Evolutionary conservation across 345 rosid species (phyloP), one percentile per base, ranked within the genome.

Genomic region (Cardiospermum halicacabum): DNA sequence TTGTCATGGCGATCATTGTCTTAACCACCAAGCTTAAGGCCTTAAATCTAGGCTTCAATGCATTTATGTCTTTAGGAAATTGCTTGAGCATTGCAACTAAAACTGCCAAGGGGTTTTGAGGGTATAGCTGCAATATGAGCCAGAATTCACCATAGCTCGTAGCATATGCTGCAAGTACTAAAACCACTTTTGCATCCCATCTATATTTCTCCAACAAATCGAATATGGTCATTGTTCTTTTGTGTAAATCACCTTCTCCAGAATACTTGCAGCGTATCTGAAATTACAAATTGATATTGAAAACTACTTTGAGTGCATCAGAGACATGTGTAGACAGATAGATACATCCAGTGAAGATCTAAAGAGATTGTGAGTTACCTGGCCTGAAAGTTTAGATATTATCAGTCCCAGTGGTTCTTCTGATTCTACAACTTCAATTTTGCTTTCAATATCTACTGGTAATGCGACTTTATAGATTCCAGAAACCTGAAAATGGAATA

Each of bases 161-260:
- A 56, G 86, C 82, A 66, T 89, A 79, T 69, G 86, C 89, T 66
- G 92, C 87, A 43, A 92, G 87, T 43, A 81, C 74, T 68, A 92
- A 57, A 48, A 53, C 88, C 65, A 84, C 45, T 78, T 92, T 89
- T 13, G 86, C 89, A 69, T 81, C 96, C 98, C 96, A 92, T 72
- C 71, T 72, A 60, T 84, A 84, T 26, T 65, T 80, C 51, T 79
- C 77, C 32, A 92, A 83, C 70, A 69, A 76, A 74, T 87, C 85
- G 12, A 92, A 82, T 74, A 82, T 21, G 56, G 19, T 31, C 84
- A 89, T 78, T 30, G 91, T 84, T 62, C 82, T 75, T 1, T 66
- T 15, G 18, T 80, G 88, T 48, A 77, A 65, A 61, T 85, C 73
- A 19, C 60, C 75, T 47, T 69, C 65, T 15, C 75, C 73, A 24